Percentiles rank a stretch among this genome's conserved stretches.
Evolutionary conservation across 257 asterid species (phyloP).

Genomic region (Ilex aquifolium): DNA sequence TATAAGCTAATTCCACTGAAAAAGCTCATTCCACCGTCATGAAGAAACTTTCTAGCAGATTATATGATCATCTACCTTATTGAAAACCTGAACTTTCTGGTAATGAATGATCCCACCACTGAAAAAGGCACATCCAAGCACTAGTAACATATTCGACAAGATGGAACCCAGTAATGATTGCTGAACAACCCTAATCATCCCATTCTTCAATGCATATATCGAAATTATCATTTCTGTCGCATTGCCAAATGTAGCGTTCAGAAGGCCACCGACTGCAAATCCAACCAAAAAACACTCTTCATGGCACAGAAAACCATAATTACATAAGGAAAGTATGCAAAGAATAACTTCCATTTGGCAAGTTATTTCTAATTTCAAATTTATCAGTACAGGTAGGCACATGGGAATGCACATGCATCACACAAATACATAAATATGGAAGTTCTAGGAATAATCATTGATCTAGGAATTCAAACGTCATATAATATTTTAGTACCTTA

Average conservation of each 20-base stretch:
- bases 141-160: slow-evolving; percentile 93
- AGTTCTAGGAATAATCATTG: too few species aligned
- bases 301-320: not conserved
- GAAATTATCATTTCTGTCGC: slow-evolving; percentile 98
- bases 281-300: not conserved
- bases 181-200: slow-evolving; percentile 91
- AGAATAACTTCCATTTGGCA: too few species aligned
- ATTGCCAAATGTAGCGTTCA: slow-evolving; percentile 94
- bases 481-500: too few species aligned
- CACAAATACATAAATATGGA: too few species aligned
- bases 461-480: too few species aligned
- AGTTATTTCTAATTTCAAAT: too few species aligned
- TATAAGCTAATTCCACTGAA: not conserved
- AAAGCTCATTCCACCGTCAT: slow-evolving; percentile 3
- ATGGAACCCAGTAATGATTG: slow-evolving; percentile 91
- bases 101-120: slow-evolving; percentile 80
- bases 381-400: too few species aligned
- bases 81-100: slow-evolving; percentile 70
- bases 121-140: slow-evolving; percentile 96
- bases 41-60: not conserved
- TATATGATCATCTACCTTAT: slow-evolving; percentile 46
- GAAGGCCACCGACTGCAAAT: slow-evolving; percentile 88
- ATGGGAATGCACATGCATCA: too few species aligned
- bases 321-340: not conserved
- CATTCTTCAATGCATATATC: slow-evolving; percentile 79